A percentile compares a stretch with the other conserved stretches of the same genome.
phyloP scores from a whole-genome alignment of 1,284 basidiomycete species.

The Leccinum subspadiceum region DNA sequence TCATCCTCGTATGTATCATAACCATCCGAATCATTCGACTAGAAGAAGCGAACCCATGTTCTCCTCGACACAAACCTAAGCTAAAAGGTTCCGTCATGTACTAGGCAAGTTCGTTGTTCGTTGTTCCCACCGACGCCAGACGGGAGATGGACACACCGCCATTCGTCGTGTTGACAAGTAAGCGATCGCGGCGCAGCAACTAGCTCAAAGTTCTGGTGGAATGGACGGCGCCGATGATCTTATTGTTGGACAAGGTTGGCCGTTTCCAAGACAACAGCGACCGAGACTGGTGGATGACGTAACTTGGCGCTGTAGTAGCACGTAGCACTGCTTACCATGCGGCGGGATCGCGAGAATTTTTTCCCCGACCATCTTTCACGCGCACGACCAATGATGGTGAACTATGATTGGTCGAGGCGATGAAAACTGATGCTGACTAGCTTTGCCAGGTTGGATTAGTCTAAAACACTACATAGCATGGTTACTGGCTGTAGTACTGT shows the following conservation, averaged over 20 bases:
- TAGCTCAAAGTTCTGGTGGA: background rate
- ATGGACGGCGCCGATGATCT: background rate
- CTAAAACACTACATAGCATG: no score
- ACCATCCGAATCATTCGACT: background rate
- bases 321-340: background rate
- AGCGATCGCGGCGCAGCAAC: background rate
- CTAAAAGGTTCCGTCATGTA: background rate
- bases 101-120: background rate
- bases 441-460: background rate
- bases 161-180: background rate
- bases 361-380: background rate
- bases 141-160: background rate
- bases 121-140: background rate
- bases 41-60: background rate
- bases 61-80: background rate
- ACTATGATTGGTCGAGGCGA: background rate
- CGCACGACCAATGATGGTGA: background rate
- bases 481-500: background rate
- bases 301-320: background rate
- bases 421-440: background rate
- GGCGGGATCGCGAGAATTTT: background rate
- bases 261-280: background rate
- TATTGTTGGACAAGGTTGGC: background rate
- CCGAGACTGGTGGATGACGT: background rate
- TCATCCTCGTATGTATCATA: background rate